These are phyloP conservation scores for Colletotrichum falcatum DNA, from an alignment of 2,329 filamentous ascomycete species.

Conservation along the genomic window DNA sequence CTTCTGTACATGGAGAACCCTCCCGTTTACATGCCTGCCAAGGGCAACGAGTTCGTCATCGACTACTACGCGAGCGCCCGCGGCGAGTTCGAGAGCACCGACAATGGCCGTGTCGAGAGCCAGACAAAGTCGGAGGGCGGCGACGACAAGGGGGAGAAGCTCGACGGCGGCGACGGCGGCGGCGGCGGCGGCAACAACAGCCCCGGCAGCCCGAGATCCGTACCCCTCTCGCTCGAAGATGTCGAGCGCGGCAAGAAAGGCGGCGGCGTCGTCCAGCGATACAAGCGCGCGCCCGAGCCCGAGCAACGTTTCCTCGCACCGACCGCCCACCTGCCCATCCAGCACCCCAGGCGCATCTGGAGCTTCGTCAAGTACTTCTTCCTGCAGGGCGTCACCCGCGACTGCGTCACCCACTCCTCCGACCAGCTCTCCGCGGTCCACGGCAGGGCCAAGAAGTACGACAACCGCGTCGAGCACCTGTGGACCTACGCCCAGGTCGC, in stretches of 20 bases:
- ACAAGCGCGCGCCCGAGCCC: constrained; percentile 55
- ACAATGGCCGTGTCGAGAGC: constrained; percentile 23
- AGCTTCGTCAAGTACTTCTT: constrained; percentile 53
- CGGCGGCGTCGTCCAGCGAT: constrained; percentile 48
- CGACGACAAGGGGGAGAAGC: constrained; percentile 36
- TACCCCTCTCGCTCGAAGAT: constrained; percentile 43
- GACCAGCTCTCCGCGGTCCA: no score
- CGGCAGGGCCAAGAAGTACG: constrained; percentile 61
- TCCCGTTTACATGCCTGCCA: constrained; percentile 44
- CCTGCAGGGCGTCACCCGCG: constrained; percentile 61
- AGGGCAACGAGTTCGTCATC: constrained; percentile 44
- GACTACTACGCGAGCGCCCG: constrained; percentile 45
- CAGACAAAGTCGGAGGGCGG: constrained; percentile 9
- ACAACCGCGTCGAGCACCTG: constrained; percentile 65
- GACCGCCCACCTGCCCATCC: constrained; percentile 39
- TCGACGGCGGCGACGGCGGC: no score
- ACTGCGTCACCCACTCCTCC: constrained; percentile 59
- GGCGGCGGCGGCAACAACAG: constrained; percentile 10
- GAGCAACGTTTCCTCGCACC: constrained; percentile 44
- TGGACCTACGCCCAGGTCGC: constrained; percentile 62
- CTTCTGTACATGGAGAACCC: constrained; percentile 47
- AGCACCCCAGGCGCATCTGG: constrained; percentile 41
- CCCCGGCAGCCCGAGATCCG: neutral
- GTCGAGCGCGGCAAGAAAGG: constrained; percentile 50
- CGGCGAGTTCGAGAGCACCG: constrained; percentile 3